phyloP scores from a whole-genome alignment of 2,329 filamentous ascomycete species.

The Aspergillus floridensis region DNA sequence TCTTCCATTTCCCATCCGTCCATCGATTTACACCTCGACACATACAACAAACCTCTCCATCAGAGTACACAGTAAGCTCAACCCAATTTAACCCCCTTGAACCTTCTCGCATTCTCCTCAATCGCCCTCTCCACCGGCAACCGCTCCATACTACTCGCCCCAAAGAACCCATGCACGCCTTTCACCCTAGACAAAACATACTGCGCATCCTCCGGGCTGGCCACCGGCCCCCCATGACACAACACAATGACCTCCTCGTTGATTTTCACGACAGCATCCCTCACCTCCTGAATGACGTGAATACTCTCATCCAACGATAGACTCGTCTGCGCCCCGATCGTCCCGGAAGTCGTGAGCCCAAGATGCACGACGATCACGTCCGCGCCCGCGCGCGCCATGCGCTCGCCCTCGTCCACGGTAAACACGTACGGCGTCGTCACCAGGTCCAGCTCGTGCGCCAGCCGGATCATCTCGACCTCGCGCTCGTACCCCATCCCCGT shows the following conservation, averaged over 20 bases:
- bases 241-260: conserved; percentile 62
- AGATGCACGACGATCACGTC: conserved; percentile 68
- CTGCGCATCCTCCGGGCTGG: conserved; percentile 60
- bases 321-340: conserved; percentile 62
- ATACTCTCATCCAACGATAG: conserved; percentile 65
- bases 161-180: conserved; percentile 70
- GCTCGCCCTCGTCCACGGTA: conserved; percentile 57
- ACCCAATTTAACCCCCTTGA: conserved; percentile 46
- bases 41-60: not conserved
- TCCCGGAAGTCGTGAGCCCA: conserved; percentile 63
- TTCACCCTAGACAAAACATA: conserved; percentile 60
- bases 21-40: not conserved
- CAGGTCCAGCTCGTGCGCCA: conserved; percentile 59
- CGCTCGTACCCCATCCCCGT: conserved; percentile 67
- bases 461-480: conserved; percentile 65
- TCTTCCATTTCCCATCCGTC: no score
- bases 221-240: conserved; percentile 70
- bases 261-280: conserved; percentile 57
- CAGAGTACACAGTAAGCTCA: not conserved
- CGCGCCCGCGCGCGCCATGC: conserved; percentile 64
- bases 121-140: conserved; percentile 67
- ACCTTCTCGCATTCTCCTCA: conserved; percentile 54
- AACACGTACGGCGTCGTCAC: conserved; percentile 71
- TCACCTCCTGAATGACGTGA: conserved; percentile 59
- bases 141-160: conserved; percentile 67